phyloP scores from a whole-genome alignment of 1,284 basidiomycete genomes.

The Golubevia pallescens region DNA sequence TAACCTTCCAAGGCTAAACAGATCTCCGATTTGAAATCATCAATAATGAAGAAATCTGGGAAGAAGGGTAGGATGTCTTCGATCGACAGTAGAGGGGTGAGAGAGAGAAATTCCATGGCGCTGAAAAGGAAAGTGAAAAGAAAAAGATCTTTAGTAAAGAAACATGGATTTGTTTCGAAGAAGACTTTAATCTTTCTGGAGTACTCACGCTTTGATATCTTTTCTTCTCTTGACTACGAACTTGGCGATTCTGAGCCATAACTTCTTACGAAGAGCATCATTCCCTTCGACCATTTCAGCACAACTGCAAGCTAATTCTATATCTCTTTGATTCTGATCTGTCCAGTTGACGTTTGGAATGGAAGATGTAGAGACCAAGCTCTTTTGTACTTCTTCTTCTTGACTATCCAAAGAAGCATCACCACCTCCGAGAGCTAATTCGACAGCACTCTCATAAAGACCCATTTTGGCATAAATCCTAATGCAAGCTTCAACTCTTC shows the following conservation, averaged over 20 bases:
- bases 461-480: conserved; percentile 98
- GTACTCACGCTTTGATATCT: conserved; percentile 89
- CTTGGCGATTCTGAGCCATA: conserved; percentile 96
- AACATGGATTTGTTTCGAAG: too few species aligned
- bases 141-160: neutral
- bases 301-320: conserved; percentile 67
- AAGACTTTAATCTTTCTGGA: too few species aligned
- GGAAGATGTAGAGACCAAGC: too few species aligned
- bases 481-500: conserved; percentile 86
- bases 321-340: conserved; percentile 33
- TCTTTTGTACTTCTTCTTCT: conserved; percentile 78
- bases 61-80: conserved; percentile 99
- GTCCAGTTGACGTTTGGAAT: too few species aligned
- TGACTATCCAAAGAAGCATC: conserved; percentile 91
- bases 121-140: conserved; percentile 66
- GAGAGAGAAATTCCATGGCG: conserved; percentile 93
- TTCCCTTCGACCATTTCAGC: conserved; percentile 41
- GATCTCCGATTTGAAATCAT: conserved; percentile 99
- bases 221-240: conserved; percentile 97
- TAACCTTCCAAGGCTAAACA: conserved; percentile 94
- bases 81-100: conserved; percentile 91
- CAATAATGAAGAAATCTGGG: conserved; percentile 98
- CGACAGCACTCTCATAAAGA: conserved; percentile 92
- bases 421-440: conserved; percentile 89
- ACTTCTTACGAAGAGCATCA: conserved; percentile 76